These are phyloP conservation scores for Pythium volutum DNA, from an alignment of 352 stramenopile species.

Conservation along the genomic window DNA sequence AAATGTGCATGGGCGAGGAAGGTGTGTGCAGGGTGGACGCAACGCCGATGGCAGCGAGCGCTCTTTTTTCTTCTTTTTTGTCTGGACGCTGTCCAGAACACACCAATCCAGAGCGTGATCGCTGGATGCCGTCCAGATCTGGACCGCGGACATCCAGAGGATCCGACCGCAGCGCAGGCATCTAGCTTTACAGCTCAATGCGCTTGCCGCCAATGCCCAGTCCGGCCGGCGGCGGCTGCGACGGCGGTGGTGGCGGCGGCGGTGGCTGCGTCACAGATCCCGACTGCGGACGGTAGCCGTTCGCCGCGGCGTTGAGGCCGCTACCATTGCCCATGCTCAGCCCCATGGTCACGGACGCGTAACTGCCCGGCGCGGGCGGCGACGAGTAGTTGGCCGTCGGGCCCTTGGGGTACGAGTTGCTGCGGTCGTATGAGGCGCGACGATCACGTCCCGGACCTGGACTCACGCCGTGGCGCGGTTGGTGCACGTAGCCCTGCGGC, in stretches of 20 bases:
- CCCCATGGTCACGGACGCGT: too few relatives aligned
- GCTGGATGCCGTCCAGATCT: too few relatives aligned
- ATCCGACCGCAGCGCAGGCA: background rate
- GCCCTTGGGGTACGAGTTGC: slow-evolving; percentile 35
- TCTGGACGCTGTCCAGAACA: background rate
- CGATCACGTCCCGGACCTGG: slow-evolving; percentile 20
- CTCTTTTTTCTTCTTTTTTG: background rate
- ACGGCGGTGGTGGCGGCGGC: slow-evolving; percentile 8
- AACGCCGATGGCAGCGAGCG: too few relatives aligned
- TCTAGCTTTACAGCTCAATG: slow-evolving; percentile 51
- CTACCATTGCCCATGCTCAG: background rate
- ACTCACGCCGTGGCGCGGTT: slow-evolving; percentile 45
- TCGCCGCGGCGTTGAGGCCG: slow-evolving; percentile 14
- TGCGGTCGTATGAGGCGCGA: slow-evolving; percentile 28
- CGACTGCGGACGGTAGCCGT: slow-evolving; percentile 5
- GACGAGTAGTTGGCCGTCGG: slow-evolving; percentile 3
- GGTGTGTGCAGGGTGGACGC: background rate
- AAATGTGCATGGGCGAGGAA: background rate
- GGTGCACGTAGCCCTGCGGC: slow-evolving; percentile 23
- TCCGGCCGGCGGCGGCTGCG: background rate
- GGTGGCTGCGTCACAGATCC: background rate
- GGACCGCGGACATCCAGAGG: too few relatives aligned
- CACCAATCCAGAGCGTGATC: too few relatives aligned
- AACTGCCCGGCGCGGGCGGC: too few relatives aligned
- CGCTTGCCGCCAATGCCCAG: slow-evolving; percentile 48